These are phyloP conservation scores for Xylaria sp. DNA, from an alignment of 2,329 filamentous ascomycete genomes.

Conservation along the genomic window DNA sequence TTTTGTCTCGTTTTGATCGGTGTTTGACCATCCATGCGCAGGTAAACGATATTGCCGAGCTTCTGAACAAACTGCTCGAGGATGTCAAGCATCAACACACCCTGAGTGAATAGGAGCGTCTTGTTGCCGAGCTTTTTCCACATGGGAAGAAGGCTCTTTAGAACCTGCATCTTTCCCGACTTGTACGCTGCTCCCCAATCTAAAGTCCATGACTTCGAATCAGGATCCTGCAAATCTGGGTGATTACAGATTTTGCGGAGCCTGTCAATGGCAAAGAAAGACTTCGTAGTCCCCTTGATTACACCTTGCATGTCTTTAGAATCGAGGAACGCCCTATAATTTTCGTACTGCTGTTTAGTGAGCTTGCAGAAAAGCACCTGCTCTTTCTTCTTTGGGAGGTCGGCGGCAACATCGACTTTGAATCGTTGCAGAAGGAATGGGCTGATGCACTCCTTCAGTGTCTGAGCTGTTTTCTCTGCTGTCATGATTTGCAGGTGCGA, in stretches of 20 bases:
- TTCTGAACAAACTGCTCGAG: slow-evolving; percentile 72
- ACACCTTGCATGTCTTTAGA: slow-evolving; percentile 87
- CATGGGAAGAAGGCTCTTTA: slow-evolving; percentile 77
- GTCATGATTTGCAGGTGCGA: slow-evolving; percentile 92
- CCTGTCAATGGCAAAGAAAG: slow-evolving; percentile 84
- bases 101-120: slow-evolving; percentile 86
- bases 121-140: slow-evolving; percentile 93
- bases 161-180: slow-evolving; percentile 94
- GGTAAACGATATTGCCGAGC: slow-evolving; percentile 65
- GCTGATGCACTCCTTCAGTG: slow-evolving; percentile 86
- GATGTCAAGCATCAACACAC: slow-evolving; percentile 92
- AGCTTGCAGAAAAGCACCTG: slow-evolving; percentile 95
- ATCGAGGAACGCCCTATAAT: slow-evolving; percentile 73
- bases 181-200: slow-evolving; percentile 74
- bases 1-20: slow-evolving; percentile 81
- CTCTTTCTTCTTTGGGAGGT: slow-evolving; percentile 92
- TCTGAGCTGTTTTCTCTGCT: slow-evolving; percentile 88
- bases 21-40: slow-evolving; percentile 91
- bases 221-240: slow-evolving; percentile 74
- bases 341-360: slow-evolving; percentile 69
- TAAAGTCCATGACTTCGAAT: slow-evolving; percentile 51
- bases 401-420: slow-evolving; percentile 89
- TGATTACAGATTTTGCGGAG: slow-evolving; percentile 97
- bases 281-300: slow-evolving; percentile 65
- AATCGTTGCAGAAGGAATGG: slow-evolving; percentile 88